Conservation (phyloP, 768 basidiomycete genomes). For the Candolleomyces aberdarensis region DNA sequence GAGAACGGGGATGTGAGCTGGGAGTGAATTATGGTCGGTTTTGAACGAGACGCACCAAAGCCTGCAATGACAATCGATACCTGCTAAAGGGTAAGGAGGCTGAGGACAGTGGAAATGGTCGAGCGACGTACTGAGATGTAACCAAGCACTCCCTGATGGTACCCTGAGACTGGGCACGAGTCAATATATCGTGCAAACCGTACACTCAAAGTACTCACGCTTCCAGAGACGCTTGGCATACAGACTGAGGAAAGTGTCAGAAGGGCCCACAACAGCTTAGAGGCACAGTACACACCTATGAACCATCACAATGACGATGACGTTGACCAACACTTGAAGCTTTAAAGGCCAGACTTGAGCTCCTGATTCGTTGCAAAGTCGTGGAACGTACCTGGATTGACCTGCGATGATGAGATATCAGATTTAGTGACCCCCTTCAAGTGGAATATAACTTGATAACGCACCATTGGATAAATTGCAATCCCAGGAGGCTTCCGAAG, state of each 20-base stretch:
- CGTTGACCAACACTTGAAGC: constrained; percentile 42
- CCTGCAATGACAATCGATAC: constrained; percentile 33
- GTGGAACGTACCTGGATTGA: constrained; percentile 28
- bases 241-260: constrained; percentile 23
- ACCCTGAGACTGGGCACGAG: constrained; percentile 19
- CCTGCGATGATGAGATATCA: constrained; percentile 16
- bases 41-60: constrained; percentile 27
- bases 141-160: constrained; percentile 22
- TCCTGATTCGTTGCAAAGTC: too few species aligned
- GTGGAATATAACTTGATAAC: not conserved
- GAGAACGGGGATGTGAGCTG: not conserved
- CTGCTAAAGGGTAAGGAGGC: constrained; percentile 13
- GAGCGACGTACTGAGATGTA: constrained; percentile 19
- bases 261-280: not conserved
- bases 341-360: constrained; percentile 12
- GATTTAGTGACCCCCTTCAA: not conserved
- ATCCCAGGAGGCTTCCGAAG: constrained; percentile 27
- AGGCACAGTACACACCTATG: constrained; percentile 32
- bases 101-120: not conserved
- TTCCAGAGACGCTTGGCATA: constrained; percentile 47
- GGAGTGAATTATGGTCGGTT: too few species aligned
- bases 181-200: not conserved
- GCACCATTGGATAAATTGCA: constrained; percentile 29
- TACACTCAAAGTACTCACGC: constrained; percentile 28
- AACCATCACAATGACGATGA: constrained; percentile 41